phyloP scores from a whole-genome alignment of 2,329 filamentous ascomycete species.

The Neocucurbitaria cava region DNA sequence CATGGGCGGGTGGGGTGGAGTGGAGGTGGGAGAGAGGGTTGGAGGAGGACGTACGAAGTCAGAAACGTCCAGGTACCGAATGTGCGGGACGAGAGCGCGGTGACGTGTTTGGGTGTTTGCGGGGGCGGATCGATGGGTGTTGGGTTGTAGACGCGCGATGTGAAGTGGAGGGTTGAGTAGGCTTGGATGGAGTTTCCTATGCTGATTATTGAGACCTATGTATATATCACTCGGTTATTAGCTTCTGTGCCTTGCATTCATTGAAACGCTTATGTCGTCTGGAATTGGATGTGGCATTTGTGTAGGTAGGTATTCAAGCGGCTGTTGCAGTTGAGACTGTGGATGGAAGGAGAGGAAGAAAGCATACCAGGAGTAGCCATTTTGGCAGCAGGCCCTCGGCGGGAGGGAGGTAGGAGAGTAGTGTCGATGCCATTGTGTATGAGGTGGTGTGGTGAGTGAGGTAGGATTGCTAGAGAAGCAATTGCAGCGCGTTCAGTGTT shows the following conservation, averaged over 20 bases:
- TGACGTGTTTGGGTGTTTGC: slow-evolving; percentile 61
- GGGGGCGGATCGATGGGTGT: slow-evolving; percentile 52
- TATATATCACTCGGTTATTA: slow-evolving; percentile 6
- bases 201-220: slow-evolving; percentile 80
- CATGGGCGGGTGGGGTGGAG: too few relatives aligned
- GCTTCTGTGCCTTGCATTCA: neutral
- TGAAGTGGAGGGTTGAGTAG: slow-evolving; percentile 80
- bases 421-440: slow-evolving; percentile 38
- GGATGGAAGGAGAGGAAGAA: too few relatives aligned
- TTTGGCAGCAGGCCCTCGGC: slow-evolving; percentile 64
- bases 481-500: neutral
- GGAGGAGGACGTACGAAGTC: slow-evolving; percentile 56
- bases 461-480: neutral
- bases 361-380: slow-evolving; percentile 69
- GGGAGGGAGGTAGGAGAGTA: slow-evolving; percentile 53
- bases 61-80: slow-evolving; percentile 91
- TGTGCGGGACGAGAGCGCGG: slow-evolving; percentile 76
- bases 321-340: neutral
- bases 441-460: neutral
- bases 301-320: too few relatives aligned
- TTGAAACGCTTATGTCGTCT: neutral
- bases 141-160: slow-evolving; percentile 84
- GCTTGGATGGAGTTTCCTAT: slow-evolving; percentile 86
- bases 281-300: slow-evolving; percentile 9
- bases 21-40: too few relatives aligned